These are phyloP conservation scores for Aspergillus sp. DNA, from an alignment of 2,329 filamentous ascomycete genomes.

Conservation along the genomic window DNA sequence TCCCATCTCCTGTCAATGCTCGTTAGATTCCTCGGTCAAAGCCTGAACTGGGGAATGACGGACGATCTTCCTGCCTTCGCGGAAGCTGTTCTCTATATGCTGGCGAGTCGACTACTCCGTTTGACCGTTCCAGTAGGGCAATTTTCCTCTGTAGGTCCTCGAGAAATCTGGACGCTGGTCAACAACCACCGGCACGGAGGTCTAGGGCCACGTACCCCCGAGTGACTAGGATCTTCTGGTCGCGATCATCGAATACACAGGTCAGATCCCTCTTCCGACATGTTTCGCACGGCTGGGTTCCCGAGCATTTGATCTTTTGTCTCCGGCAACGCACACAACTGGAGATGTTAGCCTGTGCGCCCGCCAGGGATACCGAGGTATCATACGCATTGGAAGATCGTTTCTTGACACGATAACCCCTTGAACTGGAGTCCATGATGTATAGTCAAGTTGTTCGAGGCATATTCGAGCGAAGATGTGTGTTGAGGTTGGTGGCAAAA, in stretches of 20 bases:
- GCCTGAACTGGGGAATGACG: constrained; percentile 5
- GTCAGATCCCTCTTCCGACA: constrained; percentile 45
- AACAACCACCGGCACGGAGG: not conserved
- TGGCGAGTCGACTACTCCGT: constrained; percentile 16
- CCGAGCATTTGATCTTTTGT: constrained; percentile 49
- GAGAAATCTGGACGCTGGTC: constrained; percentile 29
- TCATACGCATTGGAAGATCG: constrained; percentile 35
- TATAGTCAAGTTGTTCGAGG: not conserved
- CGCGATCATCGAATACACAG: constrained; percentile 47
- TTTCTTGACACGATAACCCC: constrained; percentile 26
- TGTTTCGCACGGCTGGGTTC: constrained; percentile 43
- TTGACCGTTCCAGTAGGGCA: constrained; percentile 18
- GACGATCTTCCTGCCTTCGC: constrained; percentile 18
- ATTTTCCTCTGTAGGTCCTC: constrained; percentile 36
- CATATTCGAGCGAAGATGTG: not conserved
- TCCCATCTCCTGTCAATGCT: constrained; percentile 16
- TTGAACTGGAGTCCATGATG: not conserved
- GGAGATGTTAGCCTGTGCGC: constrained; percentile 1
- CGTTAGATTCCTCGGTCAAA: not conserved
- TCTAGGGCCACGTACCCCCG: constrained; percentile 33
- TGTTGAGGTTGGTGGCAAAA: no score
- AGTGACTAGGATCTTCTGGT: constrained; percentile 52
- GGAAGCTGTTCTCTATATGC: constrained; percentile 3
- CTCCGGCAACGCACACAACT: constrained; percentile 48
- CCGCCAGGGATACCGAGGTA: not conserved